These are phyloP conservation scores for Ogataea paraovalis DNA, from an alignment of 805 yeast species.

Conservation along the genomic window DNA sequence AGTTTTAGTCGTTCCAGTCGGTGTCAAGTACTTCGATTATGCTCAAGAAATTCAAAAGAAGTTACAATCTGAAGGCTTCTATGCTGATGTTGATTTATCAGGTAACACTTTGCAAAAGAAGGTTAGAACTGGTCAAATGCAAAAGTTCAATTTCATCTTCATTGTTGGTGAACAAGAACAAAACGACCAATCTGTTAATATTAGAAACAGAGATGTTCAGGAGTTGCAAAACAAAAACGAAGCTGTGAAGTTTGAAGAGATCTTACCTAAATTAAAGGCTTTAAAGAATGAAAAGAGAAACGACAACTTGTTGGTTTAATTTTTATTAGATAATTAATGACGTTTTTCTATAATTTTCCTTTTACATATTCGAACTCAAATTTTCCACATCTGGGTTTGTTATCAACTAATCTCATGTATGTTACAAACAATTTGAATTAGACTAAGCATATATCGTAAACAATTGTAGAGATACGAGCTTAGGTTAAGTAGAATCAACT, in stretches of 20 bases:
- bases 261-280: conserved; percentile 60
- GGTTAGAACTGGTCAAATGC: conserved; percentile 93
- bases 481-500: too few species aligned
- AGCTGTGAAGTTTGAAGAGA: conserved; percentile 67
- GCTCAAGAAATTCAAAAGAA: conserved; percentile 76
- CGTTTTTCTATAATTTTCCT: not conserved
- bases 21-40: conserved; percentile 86
- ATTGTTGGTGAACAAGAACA: conserved; percentile 96
- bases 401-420: too few species aligned
- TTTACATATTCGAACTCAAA: not conserved
- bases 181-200: conserved; percentile 74
- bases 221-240: conserved; percentile 92
- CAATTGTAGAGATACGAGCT: too few species aligned
- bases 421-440: too few species aligned
- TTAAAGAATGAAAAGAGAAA: conserved; percentile 73
- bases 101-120: conserved; percentile 98
- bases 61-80: conserved; percentile 72
- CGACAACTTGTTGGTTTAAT: conserved; percentile 48
- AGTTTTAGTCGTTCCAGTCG: conserved; percentile 93
- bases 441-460: too few species aligned
- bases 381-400: not conserved
- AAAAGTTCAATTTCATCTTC: conserved; percentile 92
- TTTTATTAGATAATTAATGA: not conserved
- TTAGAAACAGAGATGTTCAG: conserved; percentile 93
- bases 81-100: conserved; percentile 86